A percentile compares a stretch with the other conserved stretches of the same genome.
Conservation (phyloP, 2,329 filamentous ascomycete genomes). For the Daldinia sp. region DNA sequence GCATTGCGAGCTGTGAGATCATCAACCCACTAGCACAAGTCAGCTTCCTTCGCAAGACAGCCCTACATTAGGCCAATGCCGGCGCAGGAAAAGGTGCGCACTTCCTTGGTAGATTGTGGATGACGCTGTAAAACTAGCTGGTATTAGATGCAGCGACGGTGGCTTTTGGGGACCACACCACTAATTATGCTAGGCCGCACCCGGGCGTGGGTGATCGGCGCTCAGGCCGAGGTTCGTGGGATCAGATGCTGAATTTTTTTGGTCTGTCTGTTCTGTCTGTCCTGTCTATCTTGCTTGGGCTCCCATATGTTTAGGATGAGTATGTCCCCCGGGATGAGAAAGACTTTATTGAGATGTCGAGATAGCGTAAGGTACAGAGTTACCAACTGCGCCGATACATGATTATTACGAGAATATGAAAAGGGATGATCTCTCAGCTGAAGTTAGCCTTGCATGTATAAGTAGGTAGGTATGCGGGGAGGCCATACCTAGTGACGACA, state of each 20-base stretch:
- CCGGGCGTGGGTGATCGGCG: not conserved
- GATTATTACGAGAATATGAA: too few relatives aligned
- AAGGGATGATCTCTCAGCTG: not conserved
- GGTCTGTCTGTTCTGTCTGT: too few relatives aligned
- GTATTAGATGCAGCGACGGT: conserved; percentile 21
- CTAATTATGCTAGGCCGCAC: conserved; percentile 13
- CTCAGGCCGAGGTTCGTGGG: conserved; percentile 3
- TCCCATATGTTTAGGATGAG: too few relatives aligned
- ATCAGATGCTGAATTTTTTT: not conserved
- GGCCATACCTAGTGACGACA: not conserved
- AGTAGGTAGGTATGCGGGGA: not conserved
- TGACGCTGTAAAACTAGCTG: conserved; percentile 12
- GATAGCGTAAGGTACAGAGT: not conserved
- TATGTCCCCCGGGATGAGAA: not conserved
- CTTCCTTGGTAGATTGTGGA: conserved; percentile 3
- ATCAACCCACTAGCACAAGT: not conserved
- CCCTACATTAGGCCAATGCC: not conserved
- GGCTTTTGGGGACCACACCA: conserved; percentile 13
- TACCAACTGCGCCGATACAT: not conserved
- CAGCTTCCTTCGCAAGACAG: too few relatives aligned
- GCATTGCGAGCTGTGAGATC: not conserved
- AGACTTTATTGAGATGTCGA: not conserved
- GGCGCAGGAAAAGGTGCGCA: not conserved
- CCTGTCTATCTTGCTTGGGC: too few relatives aligned
- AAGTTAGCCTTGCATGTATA: not conserved